Conservation (phyloP, 2,329 filamentous ascomycete species). For the Talaromyces amestolkiae region DNA sequence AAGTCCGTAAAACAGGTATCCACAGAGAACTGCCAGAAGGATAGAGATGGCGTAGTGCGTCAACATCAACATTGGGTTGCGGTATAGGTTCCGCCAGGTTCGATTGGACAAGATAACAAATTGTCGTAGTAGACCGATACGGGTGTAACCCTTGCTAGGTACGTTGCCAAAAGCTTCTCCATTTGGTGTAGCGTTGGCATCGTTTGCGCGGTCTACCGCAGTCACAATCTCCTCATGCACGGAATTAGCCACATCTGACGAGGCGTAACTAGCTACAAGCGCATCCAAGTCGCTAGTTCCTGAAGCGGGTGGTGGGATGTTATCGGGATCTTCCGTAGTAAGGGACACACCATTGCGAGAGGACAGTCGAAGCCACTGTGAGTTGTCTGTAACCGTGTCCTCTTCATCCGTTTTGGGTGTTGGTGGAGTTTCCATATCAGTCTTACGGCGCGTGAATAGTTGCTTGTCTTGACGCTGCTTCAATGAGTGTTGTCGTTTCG, state of each 20-base stretch:
- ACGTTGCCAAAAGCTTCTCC: constrained; percentile 51
- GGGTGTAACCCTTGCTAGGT: constrained; percentile 68
- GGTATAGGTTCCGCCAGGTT: constrained; percentile 96
- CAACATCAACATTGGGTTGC: constrained; percentile 96
- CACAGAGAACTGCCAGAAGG: constrained; percentile 85
- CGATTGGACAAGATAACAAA: constrained; percentile 85
- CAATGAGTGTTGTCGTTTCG: constrained; percentile 74
- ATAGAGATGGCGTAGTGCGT: constrained; percentile 98
- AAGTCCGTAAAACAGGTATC: constrained; percentile 92
- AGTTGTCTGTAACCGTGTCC: constrained; percentile 53
- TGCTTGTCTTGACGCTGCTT: constrained; percentile 83
- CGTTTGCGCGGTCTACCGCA: constrained; percentile 62
- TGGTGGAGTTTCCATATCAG: constrained; percentile 51
- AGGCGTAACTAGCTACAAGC: constrained; percentile 71
- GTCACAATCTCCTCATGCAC: constrained; percentile 76
- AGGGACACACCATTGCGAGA: constrained; percentile 58
- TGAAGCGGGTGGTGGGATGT: constrained; percentile 58
- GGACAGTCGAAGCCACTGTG: constrained; percentile 61
- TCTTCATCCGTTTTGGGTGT: constrained; percentile 66
- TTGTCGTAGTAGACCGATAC: constrained; percentile 75
- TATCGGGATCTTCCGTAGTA: constrained; percentile 66
- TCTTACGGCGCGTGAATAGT: constrained; percentile 78
- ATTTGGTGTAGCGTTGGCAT: constrained; percentile 65
- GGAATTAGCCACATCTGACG: constrained; percentile 71
- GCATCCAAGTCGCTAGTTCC: constrained; percentile 76